Conservation (phyloP, 345 rosid species). For the Aquilaria sinensis region DNA sequence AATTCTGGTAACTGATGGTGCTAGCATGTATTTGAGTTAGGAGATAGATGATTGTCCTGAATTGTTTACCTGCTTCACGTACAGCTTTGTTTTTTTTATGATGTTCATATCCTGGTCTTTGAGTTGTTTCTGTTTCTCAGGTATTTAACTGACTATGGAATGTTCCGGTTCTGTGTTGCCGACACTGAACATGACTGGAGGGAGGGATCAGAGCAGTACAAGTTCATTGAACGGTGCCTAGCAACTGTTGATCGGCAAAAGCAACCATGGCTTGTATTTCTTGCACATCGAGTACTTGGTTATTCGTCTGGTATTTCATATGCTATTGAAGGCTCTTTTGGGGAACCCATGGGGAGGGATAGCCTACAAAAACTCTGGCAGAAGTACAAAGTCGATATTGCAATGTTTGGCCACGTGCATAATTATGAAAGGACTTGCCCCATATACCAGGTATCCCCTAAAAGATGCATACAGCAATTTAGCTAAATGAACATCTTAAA, state of each 20-base stretch:
- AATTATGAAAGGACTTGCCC: slow-evolving; percentile 86
- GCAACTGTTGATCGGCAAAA: slow-evolving; percentile 66
- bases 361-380: slow-evolving; percentile 80
- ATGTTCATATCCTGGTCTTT: too few species aligned
- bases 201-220: slow-evolving; percentile 63
- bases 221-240: slow-evolving; percentile 61
- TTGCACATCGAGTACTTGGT: slow-evolving; percentile 72
- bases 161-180: slow-evolving; percentile 78
- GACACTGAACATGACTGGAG: slow-evolving; percentile 88
- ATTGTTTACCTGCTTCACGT: too few species aligned
- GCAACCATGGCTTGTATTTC: slow-evolving; percentile 83
- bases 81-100: too few species aligned
- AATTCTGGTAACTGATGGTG: slow-evolving; percentile 27
- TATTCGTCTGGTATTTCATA: slow-evolving; percentile 56
- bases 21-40: too few species aligned
- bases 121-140: slow-evolving; percentile 6
- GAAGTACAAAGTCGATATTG: slow-evolving; percentile 77
- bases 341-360: slow-evolving; percentile 75
- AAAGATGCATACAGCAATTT: too few species aligned
- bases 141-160: slow-evolving; percentile 70
- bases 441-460: slow-evolving; percentile 46
- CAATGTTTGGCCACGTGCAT: slow-evolving; percentile 76
- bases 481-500: too few species aligned
- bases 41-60: too few species aligned
- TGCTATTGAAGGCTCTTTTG: slow-evolving; percentile 42